Evolutionary conservation across 2,329 filamentous ascomycete genomes (phyloP), one percentile per base, ranked within the genome.

Genomic region (Beauveria australis): DNA sequence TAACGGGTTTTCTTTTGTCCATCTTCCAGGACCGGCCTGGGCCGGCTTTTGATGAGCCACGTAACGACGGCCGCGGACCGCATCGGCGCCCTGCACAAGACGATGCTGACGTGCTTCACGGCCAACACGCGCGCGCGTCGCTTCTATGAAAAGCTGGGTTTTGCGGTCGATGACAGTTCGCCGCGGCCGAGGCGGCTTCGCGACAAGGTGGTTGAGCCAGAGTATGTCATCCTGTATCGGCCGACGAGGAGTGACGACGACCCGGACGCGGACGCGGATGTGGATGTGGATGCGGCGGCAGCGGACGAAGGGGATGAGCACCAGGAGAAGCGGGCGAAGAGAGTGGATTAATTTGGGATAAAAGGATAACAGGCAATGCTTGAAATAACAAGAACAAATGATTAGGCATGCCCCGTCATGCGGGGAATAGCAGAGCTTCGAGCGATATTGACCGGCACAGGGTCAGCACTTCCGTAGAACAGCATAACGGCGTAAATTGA

Each of bases 61-160:
- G 78, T 84, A 8, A 79, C 81, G 52, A 69, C 69, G 5, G 75
- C 86, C 5, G 88, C 83, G 8, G 64, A 71, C 24, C 78, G 79
- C 59, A 79, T 87, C 24, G 75, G 78, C 2, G 76, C 77, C 0
- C 77, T 88, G 51, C 72, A 76, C 24, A 91, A 91, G 72, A 78
- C 85, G 51, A 92, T 92, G 89, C 75, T 92, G 67, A 91, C 88
- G 1, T 89, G 88, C 67, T 91, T 90, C 68, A 72, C 79, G 56
- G 77, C 78, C 63, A 92, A 92, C 68, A 65, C 72, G 37, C 72
- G 72, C 2, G 89, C 81, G 0, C 73, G 81, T 46, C 68, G 65
- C 3, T 88, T 91, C 66, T 92, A 92, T 71, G 71, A 76, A 52
- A 81, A 76, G 63, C 70, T 84, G 14, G 88, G 87, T 0, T 87